Evolutionary conservation across 768 basidiomycete species (phyloP).

Genomic region (Fomitopsis serialis): DNA sequence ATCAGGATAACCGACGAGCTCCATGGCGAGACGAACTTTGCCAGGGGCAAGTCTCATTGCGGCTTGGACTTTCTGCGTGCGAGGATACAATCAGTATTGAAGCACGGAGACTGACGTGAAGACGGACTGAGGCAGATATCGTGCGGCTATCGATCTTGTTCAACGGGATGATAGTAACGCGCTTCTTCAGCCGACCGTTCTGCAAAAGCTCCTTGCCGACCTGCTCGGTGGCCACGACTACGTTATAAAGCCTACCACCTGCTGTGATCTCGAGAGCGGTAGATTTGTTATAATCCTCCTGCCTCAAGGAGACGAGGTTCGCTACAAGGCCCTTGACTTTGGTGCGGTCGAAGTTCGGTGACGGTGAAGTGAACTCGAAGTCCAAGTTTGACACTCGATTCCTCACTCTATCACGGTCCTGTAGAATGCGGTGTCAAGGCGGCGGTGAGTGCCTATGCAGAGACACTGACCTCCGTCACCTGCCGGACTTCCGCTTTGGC

Average conservation of each 20-base stretch:
- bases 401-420: slow-evolving; percentile 69
- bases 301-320: slow-evolving; percentile 72
- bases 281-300: slow-evolving; percentile 67
- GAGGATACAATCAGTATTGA: not conserved
- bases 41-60: slow-evolving; percentile 70
- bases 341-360: slow-evolving; percentile 72
- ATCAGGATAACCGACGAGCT: slow-evolving; percentile 75
- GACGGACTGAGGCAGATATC: slow-evolving; percentile 41
- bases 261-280: slow-evolving; percentile 93
- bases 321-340: slow-evolving; percentile 93
- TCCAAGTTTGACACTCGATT: slow-evolving; percentile 65
- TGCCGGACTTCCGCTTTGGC: slow-evolving; percentile 50
- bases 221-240: slow-evolving; percentile 88
- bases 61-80: slow-evolving; percentile 63
- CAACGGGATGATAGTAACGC: slow-evolving; percentile 90
- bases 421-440: not conserved
- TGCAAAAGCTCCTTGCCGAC: slow-evolving; percentile 83
- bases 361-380: slow-evolving; percentile 78
- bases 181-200: slow-evolving; percentile 72
- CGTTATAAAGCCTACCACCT: slow-evolving; percentile 85
- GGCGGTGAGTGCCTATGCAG: not conserved
- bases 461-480: slow-evolving; percentile 53
- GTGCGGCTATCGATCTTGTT: slow-evolving; percentile 78
- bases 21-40: slow-evolving; percentile 83
- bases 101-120: not conserved